Evolutionary conservation across 441 rosid species (phyloP), one percentile per base, ranked within the genome.

Genomic region (Adansonia gregorii): DNA sequence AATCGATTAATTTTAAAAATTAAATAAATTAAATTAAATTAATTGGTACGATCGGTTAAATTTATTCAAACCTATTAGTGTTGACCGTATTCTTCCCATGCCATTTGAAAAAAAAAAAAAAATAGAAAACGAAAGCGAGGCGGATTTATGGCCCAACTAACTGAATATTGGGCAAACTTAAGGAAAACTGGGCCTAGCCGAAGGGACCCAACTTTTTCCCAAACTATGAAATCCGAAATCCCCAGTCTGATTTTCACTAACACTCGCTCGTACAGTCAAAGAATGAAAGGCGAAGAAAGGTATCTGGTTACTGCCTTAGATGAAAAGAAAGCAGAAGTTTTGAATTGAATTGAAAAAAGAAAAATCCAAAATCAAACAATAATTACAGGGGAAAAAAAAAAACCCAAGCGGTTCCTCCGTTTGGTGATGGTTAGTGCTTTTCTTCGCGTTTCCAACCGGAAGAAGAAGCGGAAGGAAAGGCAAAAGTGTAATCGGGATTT

Each of bases 351-450:
- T 14, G 48, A 52, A 3, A 35, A 35, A 48, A 22, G 8, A 39
- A 49, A n/a, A 27, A 60, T 35, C 22, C 15, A 8, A 31, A 51
- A 45, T 10, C 14, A 31, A n/a, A 51, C 6, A 59, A 59, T 20
- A 22, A 22, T 10, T 22, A 17, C 58, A 15, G 31, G 22, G 63
- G 24, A 9, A 19, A 19, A 19, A 54, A 5, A 12, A 12, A 51
- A 51, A 8, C 15, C 51, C 27, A 24, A 11, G 3, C 4, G 73
- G 79, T 81, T 64, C 58, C 76, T 81, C 78, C 12, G 83, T 78
- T 81, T 75, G 86, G 91, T 86, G 88, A 88, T 85, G 88, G 83
- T 90, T 85, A 68, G 79, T 63, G 67, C 65, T 73, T 67, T 72
- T 19, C 73, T 77, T 64, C 79, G 80, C 76, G 55, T 83, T 58